These are phyloP conservation scores for Fragilaria crotonensis DNA, from an alignment of 108 stramenopile genomes.

Conservation along the genomic window DNA sequence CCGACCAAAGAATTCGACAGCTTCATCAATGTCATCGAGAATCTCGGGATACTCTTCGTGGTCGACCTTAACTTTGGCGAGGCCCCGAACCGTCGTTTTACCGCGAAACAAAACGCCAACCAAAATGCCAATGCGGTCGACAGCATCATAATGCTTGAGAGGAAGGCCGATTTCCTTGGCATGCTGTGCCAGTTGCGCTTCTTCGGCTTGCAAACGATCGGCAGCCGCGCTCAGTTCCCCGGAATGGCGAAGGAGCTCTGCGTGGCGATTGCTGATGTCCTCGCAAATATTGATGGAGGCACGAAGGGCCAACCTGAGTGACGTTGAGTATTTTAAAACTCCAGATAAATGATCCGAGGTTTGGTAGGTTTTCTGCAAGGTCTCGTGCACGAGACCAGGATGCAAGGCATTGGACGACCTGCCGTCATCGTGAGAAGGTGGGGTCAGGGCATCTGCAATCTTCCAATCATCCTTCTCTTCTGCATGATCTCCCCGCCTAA, in stretches of 20 bases:
- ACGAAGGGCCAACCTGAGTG: constrained; percentile 55
- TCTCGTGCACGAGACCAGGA: constrained; percentile 15
- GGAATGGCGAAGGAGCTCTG: constrained; percentile 70
- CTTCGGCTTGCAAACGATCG: constrained; percentile 81
- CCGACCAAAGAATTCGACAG: constrained; percentile 65
- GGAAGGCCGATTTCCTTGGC: constrained; percentile 83
- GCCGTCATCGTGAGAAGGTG: constrained; percentile 11
- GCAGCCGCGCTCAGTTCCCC: constrained; percentile 82
- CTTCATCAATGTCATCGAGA: constrained; percentile 70
- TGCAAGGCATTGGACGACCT: constrained; percentile 16
- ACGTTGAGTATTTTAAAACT: constrained; percentile 52
- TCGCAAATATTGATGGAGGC: constrained; percentile 70
- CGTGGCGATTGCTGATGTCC: constrained; percentile 72
- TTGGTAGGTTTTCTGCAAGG: constrained; percentile 26
- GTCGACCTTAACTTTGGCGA: constrained; percentile 77
- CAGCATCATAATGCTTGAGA: constrained; percentile 79
- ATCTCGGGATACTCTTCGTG: constrained; percentile 54
- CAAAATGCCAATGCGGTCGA: constrained; percentile 60
- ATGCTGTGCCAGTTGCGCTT: constrained; percentile 46
- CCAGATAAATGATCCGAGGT: constrained; percentile 42
- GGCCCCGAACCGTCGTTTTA: constrained; percentile 47
- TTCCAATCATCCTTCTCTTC: background rate
- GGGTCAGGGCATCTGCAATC: constrained; percentile 19
- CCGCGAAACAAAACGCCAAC: constrained; percentile 79
- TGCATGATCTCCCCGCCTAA: constrained; percentile 1